Percentiles rank a stretch among this genome's conserved stretches.
Evolutionary conservation across 2,329 filamentous ascomycete genomes (phyloP).

Genomic region (Pestalotiopsis sp.): DNA sequence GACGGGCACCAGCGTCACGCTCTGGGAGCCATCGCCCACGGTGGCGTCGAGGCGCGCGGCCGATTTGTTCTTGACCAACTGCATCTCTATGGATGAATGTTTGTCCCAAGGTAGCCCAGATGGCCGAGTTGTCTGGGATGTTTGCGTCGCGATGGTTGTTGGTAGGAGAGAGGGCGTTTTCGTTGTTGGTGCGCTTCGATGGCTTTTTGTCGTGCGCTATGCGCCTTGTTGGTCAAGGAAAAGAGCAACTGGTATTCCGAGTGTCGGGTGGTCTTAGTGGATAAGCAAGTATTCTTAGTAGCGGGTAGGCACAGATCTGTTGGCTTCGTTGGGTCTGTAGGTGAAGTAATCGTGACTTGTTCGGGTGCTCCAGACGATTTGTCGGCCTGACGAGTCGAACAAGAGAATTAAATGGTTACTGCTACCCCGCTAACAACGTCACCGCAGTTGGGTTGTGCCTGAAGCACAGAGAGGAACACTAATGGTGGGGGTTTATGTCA

Average conservation of each 20-base stretch:
- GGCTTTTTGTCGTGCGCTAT: background rate
- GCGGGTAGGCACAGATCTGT: too few relatives aligned
- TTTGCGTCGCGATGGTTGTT: background rate
- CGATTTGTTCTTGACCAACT: conserved; percentile 40
- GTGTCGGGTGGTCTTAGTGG: background rate
- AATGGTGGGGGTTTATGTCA: conserved; percentile 12
- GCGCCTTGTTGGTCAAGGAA: background rate
- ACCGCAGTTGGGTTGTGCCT: background rate
- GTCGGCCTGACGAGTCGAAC: too few relatives aligned
- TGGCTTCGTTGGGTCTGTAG: too few relatives aligned
- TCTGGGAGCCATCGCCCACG: conserved; percentile 36
- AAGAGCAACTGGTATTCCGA: background rate
- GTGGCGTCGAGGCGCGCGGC: conserved; percentile 33
- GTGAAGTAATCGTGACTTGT: too few relatives aligned
- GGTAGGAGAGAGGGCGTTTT: background rate
- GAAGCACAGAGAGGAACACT: background rate
- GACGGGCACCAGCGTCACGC: conserved; percentile 40
- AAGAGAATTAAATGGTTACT: background rate
- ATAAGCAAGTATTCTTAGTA: too few relatives aligned
- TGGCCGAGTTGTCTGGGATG: background rate
- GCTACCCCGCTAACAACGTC: conserved; percentile 1
- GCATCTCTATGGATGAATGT: conserved; percentile 30
- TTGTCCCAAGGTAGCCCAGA: background rate
- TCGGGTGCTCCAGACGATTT: too few relatives aligned
- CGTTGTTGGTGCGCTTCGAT: background rate